A percentile compares a stretch with the other conserved stretches of the same genome.
These are phyloP conservation scores for Ajuga chamaepitys DNA, from an alignment of 257 asterid genomes.

Conservation along the genomic window DNA sequence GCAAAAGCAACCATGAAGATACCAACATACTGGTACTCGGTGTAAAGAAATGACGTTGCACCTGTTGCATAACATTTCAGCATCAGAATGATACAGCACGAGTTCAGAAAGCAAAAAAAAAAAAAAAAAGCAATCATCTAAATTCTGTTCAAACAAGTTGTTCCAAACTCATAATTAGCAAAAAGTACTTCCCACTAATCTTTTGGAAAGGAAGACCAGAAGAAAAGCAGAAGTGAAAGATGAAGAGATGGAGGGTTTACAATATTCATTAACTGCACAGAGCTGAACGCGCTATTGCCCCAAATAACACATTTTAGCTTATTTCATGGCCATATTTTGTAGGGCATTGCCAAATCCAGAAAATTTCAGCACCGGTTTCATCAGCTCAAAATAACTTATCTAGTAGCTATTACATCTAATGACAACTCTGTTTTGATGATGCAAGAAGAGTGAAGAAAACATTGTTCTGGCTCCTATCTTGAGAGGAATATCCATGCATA, in stretches of 20 bases:
- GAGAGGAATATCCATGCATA: background rate
- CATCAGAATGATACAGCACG: background rate
- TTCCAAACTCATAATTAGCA: background rate
- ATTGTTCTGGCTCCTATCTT: background rate
- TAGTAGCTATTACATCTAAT: background rate
- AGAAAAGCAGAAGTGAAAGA: background rate
- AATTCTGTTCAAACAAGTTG: background rate
- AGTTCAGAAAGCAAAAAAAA: no score
- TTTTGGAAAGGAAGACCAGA: background rate
- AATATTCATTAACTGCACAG: background rate
- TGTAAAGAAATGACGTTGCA: constrained; percentile 47
- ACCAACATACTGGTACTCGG: constrained; percentile 43
- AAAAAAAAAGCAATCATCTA: background rate
- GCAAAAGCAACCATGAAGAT: constrained; percentile 46
- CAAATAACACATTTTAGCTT: background rate
- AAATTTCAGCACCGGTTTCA: background rate
- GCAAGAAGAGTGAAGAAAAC: background rate
- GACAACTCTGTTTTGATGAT: background rate
- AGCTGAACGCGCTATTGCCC: background rate
- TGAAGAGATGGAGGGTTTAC: background rate
- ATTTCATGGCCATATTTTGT: background rate
- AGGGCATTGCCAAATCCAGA: background rate
- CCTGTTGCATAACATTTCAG: constrained; percentile 21
- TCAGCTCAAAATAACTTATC: background rate
- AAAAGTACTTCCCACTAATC: constrained; percentile 7